Conservation (phyloP, 1,284 basidiomycete genomes). For the Mycosarcoma maydis region DNA sequence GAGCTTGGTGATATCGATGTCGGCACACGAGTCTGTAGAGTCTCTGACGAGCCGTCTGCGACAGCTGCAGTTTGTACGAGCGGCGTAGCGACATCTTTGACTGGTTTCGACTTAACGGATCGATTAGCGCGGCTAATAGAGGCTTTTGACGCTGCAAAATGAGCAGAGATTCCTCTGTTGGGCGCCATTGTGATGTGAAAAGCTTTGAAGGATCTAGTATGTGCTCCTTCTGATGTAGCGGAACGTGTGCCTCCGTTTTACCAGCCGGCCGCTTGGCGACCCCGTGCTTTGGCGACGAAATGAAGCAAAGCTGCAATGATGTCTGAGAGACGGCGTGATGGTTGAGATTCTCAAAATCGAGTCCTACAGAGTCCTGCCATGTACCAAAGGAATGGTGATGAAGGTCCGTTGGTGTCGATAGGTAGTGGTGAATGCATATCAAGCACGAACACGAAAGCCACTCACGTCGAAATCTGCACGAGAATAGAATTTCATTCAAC, state of each 20-base stretch:
- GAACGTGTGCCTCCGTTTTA: neutral
- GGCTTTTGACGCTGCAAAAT: constrained; percentile 33
- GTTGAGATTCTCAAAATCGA: too few species aligned
- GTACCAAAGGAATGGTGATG: neutral
- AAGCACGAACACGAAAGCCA: neutral
- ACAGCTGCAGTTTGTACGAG: neutral
- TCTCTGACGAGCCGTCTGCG: neutral
- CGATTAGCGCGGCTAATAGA: constrained; percentile 20
- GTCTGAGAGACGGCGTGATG: too few species aligned
- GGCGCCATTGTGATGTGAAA: constrained; percentile 14
- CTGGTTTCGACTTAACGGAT: constrained; percentile 12
- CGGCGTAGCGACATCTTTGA: constrained; percentile 5
- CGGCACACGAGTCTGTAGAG: neutral
- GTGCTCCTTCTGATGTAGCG: constrained; percentile 2
- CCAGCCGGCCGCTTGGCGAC: neutral
- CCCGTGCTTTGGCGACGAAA: neutral
- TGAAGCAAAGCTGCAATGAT: neutral
- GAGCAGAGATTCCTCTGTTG: constrained; percentile 29
- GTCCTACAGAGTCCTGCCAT: neutral
- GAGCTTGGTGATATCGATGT: neutral
- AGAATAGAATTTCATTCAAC: constrained; percentile 11
- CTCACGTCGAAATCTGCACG: constrained; percentile 2
- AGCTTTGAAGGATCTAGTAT: neutral
- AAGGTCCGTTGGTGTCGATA: neutral
- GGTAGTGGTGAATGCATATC: neutral